Evolutionary conservation across 208 protist species (phyloP), one percentile per base, ranked within the genome.

Genomic region (Leishmania aethiopica): DNA sequence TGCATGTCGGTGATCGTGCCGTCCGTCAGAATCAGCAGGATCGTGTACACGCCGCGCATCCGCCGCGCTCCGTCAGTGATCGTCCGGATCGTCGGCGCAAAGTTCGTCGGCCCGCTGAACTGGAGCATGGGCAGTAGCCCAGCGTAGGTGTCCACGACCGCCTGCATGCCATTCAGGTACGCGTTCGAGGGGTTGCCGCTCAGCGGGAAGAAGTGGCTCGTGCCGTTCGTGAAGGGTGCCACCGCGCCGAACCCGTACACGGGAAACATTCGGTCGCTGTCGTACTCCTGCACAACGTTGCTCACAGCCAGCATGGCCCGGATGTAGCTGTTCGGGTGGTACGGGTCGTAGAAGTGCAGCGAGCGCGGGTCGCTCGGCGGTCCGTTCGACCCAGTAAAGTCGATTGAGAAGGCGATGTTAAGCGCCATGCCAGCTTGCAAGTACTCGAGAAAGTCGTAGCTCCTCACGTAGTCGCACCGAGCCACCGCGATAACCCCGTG

Each of bases 1-100:
- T 93, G 79, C 85, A 96, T 92, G 80, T 98, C 96, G 0, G 82
- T 91, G 83, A 97, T 98, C 19, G 89, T 11, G 60, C 60, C n/a
- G 32, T 67, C 91, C 3, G 96, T 99, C 45, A 98, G 76, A 73
- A 98, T 97, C 53, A 99, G 60, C 7, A 98, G 77, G 28, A 99
- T 95, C 11, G 90, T 93, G 87, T 99, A 99, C 71, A 84, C 77
- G 49, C 76, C 80, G 47, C 73, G 67, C 28, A 80, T 62, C 71
- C 86, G 75, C 6, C 87, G 77, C 13, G 83, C 86, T 22, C 86
- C 60, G 0, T 76, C 77, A n/a, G 67, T 86, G 25, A 91, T 70
- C 25, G 79, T 70, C 4, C 37, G 66, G 45, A 92, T 87, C 71
- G 85, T 84, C 51, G 79, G 83, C 5, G 90, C 62, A 81, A 96